Evolutionary conservation across 257 asterid genomes (phyloP).

Genomic region (Dorcoceras hygrometricum): DNA sequence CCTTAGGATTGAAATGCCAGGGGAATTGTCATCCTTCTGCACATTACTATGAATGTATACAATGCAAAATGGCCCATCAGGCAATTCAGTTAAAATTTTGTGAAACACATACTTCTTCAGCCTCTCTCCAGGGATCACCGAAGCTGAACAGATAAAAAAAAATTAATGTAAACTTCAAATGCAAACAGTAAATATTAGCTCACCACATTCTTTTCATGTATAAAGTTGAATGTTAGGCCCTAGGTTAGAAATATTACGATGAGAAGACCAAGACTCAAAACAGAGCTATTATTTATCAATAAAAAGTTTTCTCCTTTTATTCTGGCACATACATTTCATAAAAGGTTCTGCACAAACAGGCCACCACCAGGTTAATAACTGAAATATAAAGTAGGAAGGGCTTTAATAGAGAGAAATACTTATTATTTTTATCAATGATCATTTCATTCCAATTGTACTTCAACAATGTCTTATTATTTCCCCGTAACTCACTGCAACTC

Average conservation of each 20-base stretch:
- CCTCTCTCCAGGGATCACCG: slow-evolving; percentile 65
- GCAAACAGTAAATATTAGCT: neutral
- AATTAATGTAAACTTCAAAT: slow-evolving; percentile 11
- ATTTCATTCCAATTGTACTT: too few relatives aligned
- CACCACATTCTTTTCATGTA: neutral
- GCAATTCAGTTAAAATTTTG: slow-evolving; percentile 60
- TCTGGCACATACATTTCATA: neutral
- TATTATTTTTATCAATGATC: too few relatives aligned
- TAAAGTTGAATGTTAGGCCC: neutral
- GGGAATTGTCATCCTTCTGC: slow-evolving; percentile 83
- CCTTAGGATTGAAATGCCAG: slow-evolving; percentile 80
- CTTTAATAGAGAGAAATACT: neutral
- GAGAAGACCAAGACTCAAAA: neutral
- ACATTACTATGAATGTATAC: slow-evolving; percentile 85
- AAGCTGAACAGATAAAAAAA: slow-evolving; percentile 44
- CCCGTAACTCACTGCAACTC: too few relatives aligned
- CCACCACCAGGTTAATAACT: neutral
- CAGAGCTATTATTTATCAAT: neutral
- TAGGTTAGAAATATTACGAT: neutral
- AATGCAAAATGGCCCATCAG: slow-evolving; percentile 80
- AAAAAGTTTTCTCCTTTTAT: too few relatives aligned
- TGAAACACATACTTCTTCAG: slow-evolving; percentile 68
- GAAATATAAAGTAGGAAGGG: neutral
- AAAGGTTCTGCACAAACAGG: neutral
- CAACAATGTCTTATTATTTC: too few relatives aligned